Evolutionary conservation across 2,329 filamentous ascomycete genomes (phyloP).

Genomic region (Torrubiella hemipterigena): DNA sequence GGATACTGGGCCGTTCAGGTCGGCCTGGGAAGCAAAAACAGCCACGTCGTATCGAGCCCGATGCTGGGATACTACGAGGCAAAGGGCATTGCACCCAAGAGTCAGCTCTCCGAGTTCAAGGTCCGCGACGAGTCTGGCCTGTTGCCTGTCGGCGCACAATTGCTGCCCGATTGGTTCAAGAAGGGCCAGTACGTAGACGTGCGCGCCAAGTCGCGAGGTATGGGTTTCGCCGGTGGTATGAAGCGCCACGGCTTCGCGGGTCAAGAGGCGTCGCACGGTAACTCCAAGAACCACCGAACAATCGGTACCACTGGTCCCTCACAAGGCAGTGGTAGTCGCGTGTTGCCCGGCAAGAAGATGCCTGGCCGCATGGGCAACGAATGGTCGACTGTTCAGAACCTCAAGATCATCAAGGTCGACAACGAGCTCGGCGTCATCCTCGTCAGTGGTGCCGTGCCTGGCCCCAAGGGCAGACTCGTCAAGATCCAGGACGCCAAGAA

Average conservation of each 20-base stretch:
- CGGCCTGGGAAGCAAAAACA: constrained; percentile 62
- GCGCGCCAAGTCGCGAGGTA: constrained; percentile 65
- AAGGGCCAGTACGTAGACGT: constrained; percentile 87
- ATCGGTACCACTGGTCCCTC: constrained; percentile 83
- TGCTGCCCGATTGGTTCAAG: constrained; percentile 84
- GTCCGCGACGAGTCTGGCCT: constrained; percentile 65
- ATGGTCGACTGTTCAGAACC: constrained; percentile 79
- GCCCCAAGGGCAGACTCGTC: constrained; percentile 77
- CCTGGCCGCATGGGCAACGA: constrained; percentile 89
- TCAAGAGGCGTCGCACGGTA: constrained; percentile 87
- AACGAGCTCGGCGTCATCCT: constrained; percentile 77
- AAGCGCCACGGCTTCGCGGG: constrained; percentile 86
- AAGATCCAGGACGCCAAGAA: constrained; percentile 84
- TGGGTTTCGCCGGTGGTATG: constrained; percentile 96
- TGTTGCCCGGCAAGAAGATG: constrained; percentile 96
- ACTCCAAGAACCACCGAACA: constrained; percentile 84
- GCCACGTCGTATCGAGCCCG: constrained; percentile 68
- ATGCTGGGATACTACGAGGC: constrained; percentile 80
- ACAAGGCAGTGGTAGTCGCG: constrained; percentile 85
- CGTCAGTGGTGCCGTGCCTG: constrained; percentile 75
- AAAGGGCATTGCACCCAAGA: constrained; percentile 73
- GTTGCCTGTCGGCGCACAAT: constrained; percentile 59
- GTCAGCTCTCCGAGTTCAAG: constrained; percentile 74
- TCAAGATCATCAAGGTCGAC: constrained; percentile 82
- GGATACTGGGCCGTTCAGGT: constrained; percentile 94